A percentile compares a stretch with the other conserved stretches of the same genome.
phyloP scores from a whole-genome alignment of 2,329 filamentous ascomycete species.

The Pestalotiopsis sp. region DNA sequence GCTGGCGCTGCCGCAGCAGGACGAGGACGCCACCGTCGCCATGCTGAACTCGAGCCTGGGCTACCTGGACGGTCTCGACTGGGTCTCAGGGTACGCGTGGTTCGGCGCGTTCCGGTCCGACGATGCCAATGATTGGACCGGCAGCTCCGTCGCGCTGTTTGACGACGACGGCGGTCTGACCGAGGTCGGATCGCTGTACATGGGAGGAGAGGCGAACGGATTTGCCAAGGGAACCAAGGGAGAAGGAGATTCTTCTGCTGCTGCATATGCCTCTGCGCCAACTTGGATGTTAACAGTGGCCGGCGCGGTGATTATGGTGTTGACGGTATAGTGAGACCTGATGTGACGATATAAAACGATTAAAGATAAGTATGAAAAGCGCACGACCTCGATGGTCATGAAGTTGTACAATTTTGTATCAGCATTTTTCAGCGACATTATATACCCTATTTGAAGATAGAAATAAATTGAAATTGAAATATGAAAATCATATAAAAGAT shows the following conservation, averaged over 20 bases:
- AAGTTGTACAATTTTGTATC: not conserved
- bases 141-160: constrained; percentile 39
- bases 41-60: constrained; percentile 44
- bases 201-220: constrained; percentile 40
- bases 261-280: not conserved
- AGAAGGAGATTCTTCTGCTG: not conserved
- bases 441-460: not conserved
- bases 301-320: not conserved
- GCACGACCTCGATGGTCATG: not conserved
- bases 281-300: constrained; percentile 4
- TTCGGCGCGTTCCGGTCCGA: constrained; percentile 41
- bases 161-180: constrained; percentile 39
- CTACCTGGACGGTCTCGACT: constrained; percentile 35
- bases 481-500: too few relatives aligned
- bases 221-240: constrained; percentile 36
- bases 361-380: not conserved
- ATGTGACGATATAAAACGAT: not conserved
- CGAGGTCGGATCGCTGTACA: constrained; percentile 38
- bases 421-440: not conserved
- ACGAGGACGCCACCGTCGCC: constrained; percentile 34
- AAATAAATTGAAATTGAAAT: not conserved
- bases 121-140: constrained; percentile 42
- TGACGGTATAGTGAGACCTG: not conserved
- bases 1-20: constrained; percentile 38
- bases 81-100: constrained; percentile 42